These are phyloP conservation scores for Beverwykella pulmonaria DNA, from an alignment of 495 filamentous ascomycete species.

Conservation along the genomic window DNA sequence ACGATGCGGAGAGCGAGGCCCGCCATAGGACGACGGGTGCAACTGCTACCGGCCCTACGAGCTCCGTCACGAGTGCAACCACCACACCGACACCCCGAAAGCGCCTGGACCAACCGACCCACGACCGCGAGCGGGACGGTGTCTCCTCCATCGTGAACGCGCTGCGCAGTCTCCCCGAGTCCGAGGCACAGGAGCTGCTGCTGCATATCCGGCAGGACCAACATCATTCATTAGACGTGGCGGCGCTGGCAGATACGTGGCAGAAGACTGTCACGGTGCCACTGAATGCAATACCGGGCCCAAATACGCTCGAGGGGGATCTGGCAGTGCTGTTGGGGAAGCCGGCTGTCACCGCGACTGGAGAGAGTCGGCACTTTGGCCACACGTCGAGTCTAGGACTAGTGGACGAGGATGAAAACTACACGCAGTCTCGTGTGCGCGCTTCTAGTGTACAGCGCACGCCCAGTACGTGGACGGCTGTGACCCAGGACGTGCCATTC, in stretches of 20 bases:
- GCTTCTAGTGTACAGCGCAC: background rate
- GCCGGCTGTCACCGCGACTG: conserved; percentile 28
- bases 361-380: conserved; percentile 30
- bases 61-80: background rate
- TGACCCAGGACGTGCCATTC: conserved; percentile 60
- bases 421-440: conserved; percentile 17
- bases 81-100: background rate
- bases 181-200: conserved; percentile 50
- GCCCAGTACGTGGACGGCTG: conserved; percentile 57
- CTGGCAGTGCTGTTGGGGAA: conserved; percentile 44
- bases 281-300: conserved; percentile 15
- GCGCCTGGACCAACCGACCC: background rate
- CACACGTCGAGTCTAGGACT: conserved; percentile 36
- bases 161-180: conserved; percentile 50
- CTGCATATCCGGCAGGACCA: conserved; percentile 47
- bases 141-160: conserved; percentile 49
- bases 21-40: conserved; percentile 44
- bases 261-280: conserved; percentile 37
- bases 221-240: conserved; percentile 35
- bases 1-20: conserved; percentile 53
- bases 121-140: conserved; percentile 20
- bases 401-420: conserved; percentile 40
- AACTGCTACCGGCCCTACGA: conserved; percentile 39
- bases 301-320: conserved; percentile 42
- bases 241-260: conserved; percentile 47